Evolutionary conservation across 139 green algal species (phyloP), one percentile per base, ranked within the genome.

Genomic region (Gonium pectorale): DNA sequence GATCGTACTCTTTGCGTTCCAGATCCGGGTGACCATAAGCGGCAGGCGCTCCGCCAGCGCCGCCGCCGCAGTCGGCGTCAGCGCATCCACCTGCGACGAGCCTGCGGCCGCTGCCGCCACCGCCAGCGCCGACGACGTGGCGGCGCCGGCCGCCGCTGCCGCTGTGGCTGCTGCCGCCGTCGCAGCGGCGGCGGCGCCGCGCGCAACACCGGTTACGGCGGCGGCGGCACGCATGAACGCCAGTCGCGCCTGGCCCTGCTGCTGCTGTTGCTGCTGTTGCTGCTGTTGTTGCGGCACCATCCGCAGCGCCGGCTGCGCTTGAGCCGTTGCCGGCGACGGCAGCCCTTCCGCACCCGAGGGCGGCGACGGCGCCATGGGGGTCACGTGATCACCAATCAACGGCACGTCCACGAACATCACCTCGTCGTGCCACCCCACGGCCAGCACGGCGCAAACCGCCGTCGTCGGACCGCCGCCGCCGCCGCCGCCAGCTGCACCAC

Each of bases 331-430:
- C 11, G 69, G 40, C 19, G 62, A 13, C 26, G 77, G 19, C 63
- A 22, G 31, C 63, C n/a, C 49, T 17, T 13, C 0, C 27, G 68
- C 59, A 22, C n/a, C 59, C 43, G 31, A 22, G 31, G 46, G 33
- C 35, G 66, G 31, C n/a, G 44, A 59, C 24, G 60, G 27, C 37
- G 15, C 6, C 37, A 26, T 24, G 37, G 40, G 31, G 11, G 21
- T 38, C 5, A 37, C 26, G 67, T 92, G 90, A 52, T 94, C 90
- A 0, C 90, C 90, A 0, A 94, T 49, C 49, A 94, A 71, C 52
- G 90, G 90, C 64, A 94, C 88, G 21, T 90, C 79, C 60, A 85
- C 88, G 59, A 92, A 79, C 31, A 88, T 51, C 33, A 94, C 82
- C 52, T 82, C 41, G 35, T 74, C 60, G 29, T 87, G 85, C 87